phyloP scores from a whole-genome alignment of 768 basidiomycete species.

The Lentinula raphanica region DNA sequence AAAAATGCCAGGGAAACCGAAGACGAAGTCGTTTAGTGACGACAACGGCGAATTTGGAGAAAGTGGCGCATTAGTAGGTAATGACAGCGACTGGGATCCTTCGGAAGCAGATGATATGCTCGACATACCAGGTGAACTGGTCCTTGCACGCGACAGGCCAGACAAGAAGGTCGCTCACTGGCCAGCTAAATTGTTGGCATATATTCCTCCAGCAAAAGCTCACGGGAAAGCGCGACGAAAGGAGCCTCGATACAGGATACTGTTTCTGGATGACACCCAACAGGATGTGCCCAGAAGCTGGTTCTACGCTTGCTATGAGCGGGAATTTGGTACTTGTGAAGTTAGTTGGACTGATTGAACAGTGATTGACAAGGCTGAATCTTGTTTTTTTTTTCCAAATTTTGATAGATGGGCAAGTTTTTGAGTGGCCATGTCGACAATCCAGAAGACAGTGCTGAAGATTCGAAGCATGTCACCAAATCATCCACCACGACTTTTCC shows the following conservation, averaged over 20 bases:
- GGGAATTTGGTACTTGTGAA: constrained; percentile 59
- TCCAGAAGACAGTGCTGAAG: constrained; percentile 22
- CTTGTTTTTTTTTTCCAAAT: too few relatives aligned
- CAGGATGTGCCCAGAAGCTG: constrained; percentile 38
- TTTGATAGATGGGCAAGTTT: constrained; percentile 48
- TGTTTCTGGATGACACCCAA: constrained; percentile 52
- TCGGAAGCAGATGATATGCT: constrained; percentile 44
- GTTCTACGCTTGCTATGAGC: constrained; percentile 56
- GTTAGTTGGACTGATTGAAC: constrained; percentile 23
- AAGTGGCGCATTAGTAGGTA: constrained; percentile 11
- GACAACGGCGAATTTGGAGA: constrained; percentile 11
- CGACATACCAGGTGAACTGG: constrained; percentile 61
- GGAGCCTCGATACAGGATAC: constrained; percentile 43
- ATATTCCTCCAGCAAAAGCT: constrained; percentile 36
- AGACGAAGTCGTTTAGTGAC: constrained; percentile 8
- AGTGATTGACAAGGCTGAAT: background rate
- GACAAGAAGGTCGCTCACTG: constrained; percentile 42
- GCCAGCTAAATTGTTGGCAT: constrained; percentile 60
- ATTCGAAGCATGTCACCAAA: too few relatives aligned
- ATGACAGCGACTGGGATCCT: constrained; percentile 28
- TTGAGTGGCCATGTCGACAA: constrained; percentile 41
- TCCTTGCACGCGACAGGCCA: constrained; percentile 46
- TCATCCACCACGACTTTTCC: too few relatives aligned
- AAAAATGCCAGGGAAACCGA: constrained; percentile 24
- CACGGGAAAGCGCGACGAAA: constrained; percentile 25